Evolutionary conservation across 371 early-diverging fungal species (phyloP).

Genomic region (Mortierella sp.): DNA sequence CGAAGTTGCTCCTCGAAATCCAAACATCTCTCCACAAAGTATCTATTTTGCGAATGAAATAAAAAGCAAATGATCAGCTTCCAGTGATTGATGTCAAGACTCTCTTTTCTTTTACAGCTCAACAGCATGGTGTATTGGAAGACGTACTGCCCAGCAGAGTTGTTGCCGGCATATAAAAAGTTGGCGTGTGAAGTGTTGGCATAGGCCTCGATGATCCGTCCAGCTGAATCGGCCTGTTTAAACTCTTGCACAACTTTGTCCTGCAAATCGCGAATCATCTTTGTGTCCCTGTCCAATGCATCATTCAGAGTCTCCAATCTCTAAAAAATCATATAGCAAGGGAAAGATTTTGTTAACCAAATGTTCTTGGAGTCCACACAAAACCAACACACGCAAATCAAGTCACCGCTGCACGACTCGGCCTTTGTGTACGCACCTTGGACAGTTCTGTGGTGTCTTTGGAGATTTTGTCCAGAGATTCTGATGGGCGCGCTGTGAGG

Average conservation of each 20-base stretch:
- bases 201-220: slow-evolving; percentile 51
- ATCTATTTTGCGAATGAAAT: slow-evolving; percentile 10
- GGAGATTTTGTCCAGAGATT: slow-evolving; percentile 45
- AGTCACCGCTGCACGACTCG: not conserved
- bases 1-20: slow-evolving; percentile 47
- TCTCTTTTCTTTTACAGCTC: not conserved
- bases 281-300: slow-evolving; percentile 47
- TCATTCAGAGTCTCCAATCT: slow-evolving; percentile 41
- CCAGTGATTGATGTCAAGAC: not conserved
- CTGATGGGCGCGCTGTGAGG: slow-evolving; percentile 40
- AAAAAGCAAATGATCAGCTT: not conserved
- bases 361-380: not conserved
- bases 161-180: slow-evolving; percentile 50
- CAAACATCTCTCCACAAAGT: slow-evolving; percentile 41
- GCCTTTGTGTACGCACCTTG: slow-evolving; percentile 21
- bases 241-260: slow-evolving; percentile 42
- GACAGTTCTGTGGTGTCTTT: slow-evolving; percentile 44
- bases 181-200: slow-evolving; percentile 42
- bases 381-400: not conserved
- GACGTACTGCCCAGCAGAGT: slow-evolving; percentile 46
- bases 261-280: slow-evolving; percentile 40
- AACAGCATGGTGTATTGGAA: not conserved
- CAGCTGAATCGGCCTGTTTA: slow-evolving; percentile 53
- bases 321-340: slow-evolving; percentile 7
- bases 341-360: too few species aligned